Percentiles rank a stretch among this genome's conserved stretches.
Conservation (phyloP, 164 flowering plant genomes). For the Chloranthus sessilifolius region DNA sequence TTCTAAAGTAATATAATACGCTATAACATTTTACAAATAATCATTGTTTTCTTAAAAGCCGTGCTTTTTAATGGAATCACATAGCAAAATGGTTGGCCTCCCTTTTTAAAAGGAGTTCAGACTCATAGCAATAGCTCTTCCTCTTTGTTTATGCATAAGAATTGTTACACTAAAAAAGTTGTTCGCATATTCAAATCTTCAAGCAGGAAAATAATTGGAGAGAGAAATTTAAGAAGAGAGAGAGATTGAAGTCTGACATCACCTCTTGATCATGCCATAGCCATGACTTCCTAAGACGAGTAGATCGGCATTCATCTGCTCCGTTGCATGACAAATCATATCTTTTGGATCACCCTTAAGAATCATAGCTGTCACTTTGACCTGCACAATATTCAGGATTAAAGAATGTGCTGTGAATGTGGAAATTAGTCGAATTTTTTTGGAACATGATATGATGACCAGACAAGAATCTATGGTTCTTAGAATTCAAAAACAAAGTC, state of each 20-base stretch:
- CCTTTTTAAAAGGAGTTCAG: neutral
- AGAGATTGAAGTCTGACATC: neutral
- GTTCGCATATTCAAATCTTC: too few species aligned
- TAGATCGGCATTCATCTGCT: conserved; percentile 18
- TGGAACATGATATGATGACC: neutral
- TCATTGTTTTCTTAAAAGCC: too few species aligned
- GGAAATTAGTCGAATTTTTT: neutral
- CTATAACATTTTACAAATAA: too few species aligned
- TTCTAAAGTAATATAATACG: too few species aligned
- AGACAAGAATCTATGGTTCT: neutral
- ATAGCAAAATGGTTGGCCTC: neutral
- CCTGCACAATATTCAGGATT: conserved; percentile 15
- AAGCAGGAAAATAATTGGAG: too few species aligned
- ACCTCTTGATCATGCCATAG: conserved; percentile 29
- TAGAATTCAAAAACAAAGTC: neutral
- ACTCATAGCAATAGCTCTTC: neutral
- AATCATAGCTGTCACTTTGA: conserved; percentile 19
- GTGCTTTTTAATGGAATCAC: neutral
- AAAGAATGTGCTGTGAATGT: neutral
- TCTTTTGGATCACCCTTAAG: conserved; percentile 31
- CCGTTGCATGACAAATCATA: conserved; percentile 29
- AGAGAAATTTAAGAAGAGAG: neutral
- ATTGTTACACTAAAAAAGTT: neutral
- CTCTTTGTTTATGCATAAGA: neutral
- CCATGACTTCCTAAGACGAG: conserved; percentile 33